A percentile compares a stretch with the other conserved stretches of the same genome.
phyloP scores from a whole-genome alignment of 805 yeast genomes.

The Candida taoyuanica region DNA sequence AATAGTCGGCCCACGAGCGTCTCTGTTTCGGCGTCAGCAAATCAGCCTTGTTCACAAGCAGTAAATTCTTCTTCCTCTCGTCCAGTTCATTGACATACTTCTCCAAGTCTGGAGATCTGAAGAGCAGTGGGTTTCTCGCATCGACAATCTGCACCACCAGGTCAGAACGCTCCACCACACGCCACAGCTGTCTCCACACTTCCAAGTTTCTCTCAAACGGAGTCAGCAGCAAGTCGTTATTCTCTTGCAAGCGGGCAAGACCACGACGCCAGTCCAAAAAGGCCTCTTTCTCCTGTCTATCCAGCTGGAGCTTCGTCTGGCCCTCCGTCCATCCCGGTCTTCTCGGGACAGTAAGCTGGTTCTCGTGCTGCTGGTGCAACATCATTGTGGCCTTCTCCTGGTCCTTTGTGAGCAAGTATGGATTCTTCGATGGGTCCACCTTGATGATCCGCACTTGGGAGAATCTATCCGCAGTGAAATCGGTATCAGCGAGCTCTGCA shows the following conservation, averaged over 20 bases:
- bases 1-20: conserved; percentile 81
- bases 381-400: conserved; percentile 58
- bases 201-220: conserved; percentile 97
- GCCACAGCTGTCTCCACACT: conserved; percentile 98
- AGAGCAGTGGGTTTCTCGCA: conserved; percentile 89
- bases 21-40: conserved; percentile 74
- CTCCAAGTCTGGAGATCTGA: conserved; percentile 85
- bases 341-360: conserved; percentile 80
- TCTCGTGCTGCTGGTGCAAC: conserved; percentile 63
- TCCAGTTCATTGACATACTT: conserved; percentile 74
- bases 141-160: conserved; percentile 95
- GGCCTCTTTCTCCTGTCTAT: conserved; percentile 82
- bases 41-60: conserved; percentile 93
- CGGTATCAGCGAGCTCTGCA: conserved; percentile 94
- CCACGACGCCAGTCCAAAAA: conserved; percentile 93
- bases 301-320: conserved; percentile 72
- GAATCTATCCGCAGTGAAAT: conserved; percentile 87
- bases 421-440: conserved; percentile 53
- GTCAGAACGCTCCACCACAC: conserved; percentile 94
- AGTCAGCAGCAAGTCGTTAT: conserved; percentile 78
- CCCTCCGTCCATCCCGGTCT: conserved; percentile 80
- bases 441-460: conserved; percentile 80
- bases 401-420: conserved; percentile 58
- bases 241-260: conserved; percentile 79
- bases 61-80: conserved; percentile 69